Evolutionary conservation across 78 protist species (phyloP).

Genomic region (Dictyostelium purpureum): DNA sequence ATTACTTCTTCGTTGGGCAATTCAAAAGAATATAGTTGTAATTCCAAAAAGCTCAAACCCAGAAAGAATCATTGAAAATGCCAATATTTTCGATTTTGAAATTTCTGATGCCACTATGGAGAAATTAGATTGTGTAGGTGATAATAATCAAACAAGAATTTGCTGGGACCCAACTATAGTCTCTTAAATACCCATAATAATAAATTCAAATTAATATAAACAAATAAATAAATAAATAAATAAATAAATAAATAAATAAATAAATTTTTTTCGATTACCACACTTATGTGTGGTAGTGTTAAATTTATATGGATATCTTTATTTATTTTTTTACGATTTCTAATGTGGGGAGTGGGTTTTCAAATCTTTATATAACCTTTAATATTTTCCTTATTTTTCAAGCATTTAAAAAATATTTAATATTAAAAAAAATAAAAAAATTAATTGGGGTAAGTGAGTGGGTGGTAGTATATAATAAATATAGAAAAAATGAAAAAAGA

Average conservation of each 20-base stretch:
- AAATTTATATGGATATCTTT: too few species aligned
- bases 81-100: constrained; percentile 19
- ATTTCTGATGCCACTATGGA: constrained; percentile 12
- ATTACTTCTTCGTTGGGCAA: constrained; percentile 71
- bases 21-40: constrained; percentile 50
- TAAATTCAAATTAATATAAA: not conserved
- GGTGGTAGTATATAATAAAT: too few species aligned
- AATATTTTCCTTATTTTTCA: too few species aligned
- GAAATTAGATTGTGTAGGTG: constrained; percentile 6
- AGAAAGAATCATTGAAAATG: constrained; percentile 75
- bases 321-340: too few species aligned
- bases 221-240: not conserved
- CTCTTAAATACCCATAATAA: not conserved
- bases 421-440: not conserved
- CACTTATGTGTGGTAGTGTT: too few species aligned
- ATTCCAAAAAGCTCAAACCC: constrained; percentile 68
- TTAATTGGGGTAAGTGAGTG: too few species aligned
- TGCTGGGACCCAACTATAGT: constrained; percentile 60
- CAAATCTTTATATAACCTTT: too few species aligned
- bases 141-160: not conserved
- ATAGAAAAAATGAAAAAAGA: too few species aligned
- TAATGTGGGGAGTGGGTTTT: too few species aligned
- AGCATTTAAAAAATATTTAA: too few species aligned
- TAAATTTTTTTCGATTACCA: too few species aligned
- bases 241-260: not conserved